These are phyloP conservation scores for Alternaria rosae DNA, from an alignment of 2,329 filamentous ascomycete genomes.

Conservation along the genomic window DNA sequence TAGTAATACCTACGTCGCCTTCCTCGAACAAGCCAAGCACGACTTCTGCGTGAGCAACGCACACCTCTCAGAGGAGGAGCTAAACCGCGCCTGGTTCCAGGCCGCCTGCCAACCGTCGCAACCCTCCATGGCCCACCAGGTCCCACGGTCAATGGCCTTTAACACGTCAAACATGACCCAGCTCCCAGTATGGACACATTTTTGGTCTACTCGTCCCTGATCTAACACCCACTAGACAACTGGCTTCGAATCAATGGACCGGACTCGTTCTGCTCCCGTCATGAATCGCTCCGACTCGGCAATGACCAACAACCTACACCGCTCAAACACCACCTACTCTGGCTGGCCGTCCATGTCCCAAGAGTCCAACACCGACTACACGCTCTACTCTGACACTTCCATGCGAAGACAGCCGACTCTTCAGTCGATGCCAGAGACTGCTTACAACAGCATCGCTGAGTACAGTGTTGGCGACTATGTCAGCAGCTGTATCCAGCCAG, in stretches of 20 bases:
- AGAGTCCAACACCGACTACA: conserved; percentile 40
- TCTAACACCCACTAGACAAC: conserved; percentile 43
- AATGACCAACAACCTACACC: conserved; percentile 26
- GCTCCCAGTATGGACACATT: conserved; percentile 42
- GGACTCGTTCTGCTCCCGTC: conserved; percentile 45
- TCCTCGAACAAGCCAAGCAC: conserved; percentile 47
- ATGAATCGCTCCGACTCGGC: conserved; percentile 44
- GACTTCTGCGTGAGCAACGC: conserved; percentile 45
- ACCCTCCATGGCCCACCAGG: conserved; percentile 35
- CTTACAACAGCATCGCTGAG: conserved; percentile 35
- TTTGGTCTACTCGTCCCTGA: conserved; percentile 35
- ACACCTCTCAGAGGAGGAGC: conserved; percentile 45
- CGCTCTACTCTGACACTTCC: conserved; percentile 38
- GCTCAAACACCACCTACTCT: conserved; percentile 32
- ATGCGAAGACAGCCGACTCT: conserved; percentile 29
- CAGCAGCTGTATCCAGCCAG: conserved; percentile 38
- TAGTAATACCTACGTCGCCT: conserved; percentile 28
- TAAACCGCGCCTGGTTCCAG: conserved; percentile 46
- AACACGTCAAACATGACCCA: conserved; percentile 30
- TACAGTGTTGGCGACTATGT: conserved; percentile 50
- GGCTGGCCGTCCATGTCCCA: conserved; percentile 33
- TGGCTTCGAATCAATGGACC: conserved; percentile 39
- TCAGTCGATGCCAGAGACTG: conserved; percentile 35
- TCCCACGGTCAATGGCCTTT: conserved; percentile 46
- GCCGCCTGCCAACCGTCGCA: conserved; percentile 29